These are phyloP conservation scores for Aaosphaeria pasadenensis DNA, from an alignment of 2,329 filamentous ascomycete species.

Conservation along the genomic window DNA sequence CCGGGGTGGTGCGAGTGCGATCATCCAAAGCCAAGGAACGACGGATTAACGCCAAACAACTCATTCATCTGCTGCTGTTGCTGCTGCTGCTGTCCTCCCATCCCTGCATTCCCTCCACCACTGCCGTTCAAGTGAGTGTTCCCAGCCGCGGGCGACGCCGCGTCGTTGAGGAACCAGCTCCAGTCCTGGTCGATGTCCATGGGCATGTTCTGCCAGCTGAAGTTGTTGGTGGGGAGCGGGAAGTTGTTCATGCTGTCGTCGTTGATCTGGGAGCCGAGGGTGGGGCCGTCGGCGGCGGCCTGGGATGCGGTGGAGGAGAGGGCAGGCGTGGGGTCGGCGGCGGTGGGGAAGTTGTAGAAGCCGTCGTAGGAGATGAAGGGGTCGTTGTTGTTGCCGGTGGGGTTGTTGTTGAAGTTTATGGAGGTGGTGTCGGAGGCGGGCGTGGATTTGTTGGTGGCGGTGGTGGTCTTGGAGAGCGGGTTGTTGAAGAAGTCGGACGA, in stretches of 20 bases:
- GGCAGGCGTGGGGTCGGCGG: conserved; percentile 1
- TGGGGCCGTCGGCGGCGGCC: not conserved
- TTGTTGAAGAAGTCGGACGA: not conserved
- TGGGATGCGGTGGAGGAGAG: not conserved
- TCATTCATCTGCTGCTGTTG: no score
- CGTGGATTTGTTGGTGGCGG: conserved; percentile 10
- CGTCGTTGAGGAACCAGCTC: conserved; percentile 39
- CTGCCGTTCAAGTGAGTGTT: conserved; percentile 3
- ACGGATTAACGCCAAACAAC: no score
- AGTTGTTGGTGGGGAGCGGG: conserved; percentile 33
- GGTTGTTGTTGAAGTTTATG: not conserved
- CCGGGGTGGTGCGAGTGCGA: no score
- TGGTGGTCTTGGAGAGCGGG: conserved; percentile 6
- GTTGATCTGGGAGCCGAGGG: conserved; percentile 20
- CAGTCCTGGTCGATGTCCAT: conserved; percentile 43
- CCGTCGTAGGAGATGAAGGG: conserved; percentile 39
- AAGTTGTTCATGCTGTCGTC: conserved; percentile 31
- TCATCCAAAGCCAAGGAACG: not conserved
- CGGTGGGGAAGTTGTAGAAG: conserved; percentile 29
- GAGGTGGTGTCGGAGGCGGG: conserved; percentile 9
- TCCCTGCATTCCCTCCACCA: not conserved
- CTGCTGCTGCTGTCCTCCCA: conserved; percentile 6
- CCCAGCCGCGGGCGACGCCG: conserved; percentile 3
- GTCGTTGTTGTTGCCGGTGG: conserved; percentile 8
- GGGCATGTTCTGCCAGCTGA: conserved; percentile 38